Percentiles rank a stretch among this genome's conserved stretches.
phyloP scores from a whole-genome alignment of 495 filamentous ascomycete species.

The Penicillium daleae region DNA sequence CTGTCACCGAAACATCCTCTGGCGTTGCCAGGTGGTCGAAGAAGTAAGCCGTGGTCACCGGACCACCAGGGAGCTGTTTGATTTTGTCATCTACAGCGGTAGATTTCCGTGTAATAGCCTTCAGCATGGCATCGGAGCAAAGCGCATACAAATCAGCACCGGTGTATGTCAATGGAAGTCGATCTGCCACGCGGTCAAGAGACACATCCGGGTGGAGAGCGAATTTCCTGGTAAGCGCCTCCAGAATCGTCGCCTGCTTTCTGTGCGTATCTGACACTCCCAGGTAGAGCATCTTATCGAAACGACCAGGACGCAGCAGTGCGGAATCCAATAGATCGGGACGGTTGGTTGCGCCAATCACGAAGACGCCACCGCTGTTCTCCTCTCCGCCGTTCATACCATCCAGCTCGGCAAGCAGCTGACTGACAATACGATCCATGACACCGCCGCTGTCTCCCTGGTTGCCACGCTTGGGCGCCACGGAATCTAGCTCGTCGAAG shows the following conservation, averaged over 20 bases:
- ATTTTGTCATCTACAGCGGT: constrained; percentile 84
- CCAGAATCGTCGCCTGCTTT: constrained; percentile 92
- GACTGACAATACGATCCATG: constrained; percentile 98
- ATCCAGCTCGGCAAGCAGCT: constrained; percentile 92
- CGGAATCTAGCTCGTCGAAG: constrained; percentile 97
- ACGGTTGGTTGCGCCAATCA: constrained; percentile 95
- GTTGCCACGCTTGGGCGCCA: constrained; percentile 95
- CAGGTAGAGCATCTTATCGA: constrained; percentile 99
- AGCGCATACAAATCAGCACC: constrained; percentile 96
- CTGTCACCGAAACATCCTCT: constrained; percentile 83
- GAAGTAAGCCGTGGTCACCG: constrained; percentile 86
- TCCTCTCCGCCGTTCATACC: constrained; percentile 95
- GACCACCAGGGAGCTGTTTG: constrained; percentile 52
- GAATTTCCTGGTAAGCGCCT: constrained; percentile 94
- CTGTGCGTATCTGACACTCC: constrained; percentile 96
- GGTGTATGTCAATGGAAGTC: constrained; percentile 92
- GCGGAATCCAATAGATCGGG: constrained; percentile 94
- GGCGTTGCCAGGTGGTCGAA: constrained; percentile 88
- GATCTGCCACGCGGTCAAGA: constrained; percentile 70
- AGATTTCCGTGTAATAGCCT: constrained; percentile 92
- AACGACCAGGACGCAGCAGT: constrained; percentile 85
- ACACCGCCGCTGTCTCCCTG: constrained; percentile 98
- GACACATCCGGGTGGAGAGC: constrained; percentile 76
- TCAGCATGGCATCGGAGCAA: constrained; percentile 97
- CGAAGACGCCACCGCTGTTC: constrained; percentile 87